Percentiles rank a stretch among this genome's conserved stretches.
Conservation (phyloP, 2,329 filamentous ascomycete genomes). For the Ascocoryne sarcoides region DNA sequence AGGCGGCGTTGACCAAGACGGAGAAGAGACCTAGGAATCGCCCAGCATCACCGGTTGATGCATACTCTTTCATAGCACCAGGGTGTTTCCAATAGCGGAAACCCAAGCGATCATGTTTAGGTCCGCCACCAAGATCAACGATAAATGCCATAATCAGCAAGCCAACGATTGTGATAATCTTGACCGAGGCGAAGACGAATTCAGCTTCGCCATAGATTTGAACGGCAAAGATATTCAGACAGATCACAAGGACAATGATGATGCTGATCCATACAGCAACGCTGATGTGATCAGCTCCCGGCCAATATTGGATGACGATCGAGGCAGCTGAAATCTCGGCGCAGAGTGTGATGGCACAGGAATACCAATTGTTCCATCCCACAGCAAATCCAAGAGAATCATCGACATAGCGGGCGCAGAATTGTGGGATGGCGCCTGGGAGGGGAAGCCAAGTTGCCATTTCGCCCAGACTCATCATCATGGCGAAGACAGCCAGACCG, state of each 20-base stretch:
- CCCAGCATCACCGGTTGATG: constrained; percentile 52
- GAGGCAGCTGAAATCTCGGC: constrained; percentile 43
- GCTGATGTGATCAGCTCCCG: constrained; percentile 22
- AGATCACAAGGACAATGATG: constrained; percentile 30
- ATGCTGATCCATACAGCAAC: constrained; percentile 33
- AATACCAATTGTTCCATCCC: constrained; percentile 37
- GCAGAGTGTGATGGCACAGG: constrained; percentile 27
- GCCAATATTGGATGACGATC: constrained; percentile 42
- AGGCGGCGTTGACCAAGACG: constrained; percentile 39
- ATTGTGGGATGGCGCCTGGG: constrained; percentile 42
- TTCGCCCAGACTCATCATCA: constrained; percentile 43
- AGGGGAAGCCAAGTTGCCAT: constrained; percentile 43
- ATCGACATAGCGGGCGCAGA: constrained; percentile 35
- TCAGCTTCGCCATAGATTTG: constrained; percentile 52
- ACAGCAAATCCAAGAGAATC: constrained; percentile 47
- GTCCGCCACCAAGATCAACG: constrained; percentile 76
- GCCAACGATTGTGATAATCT: constrained; percentile 51
- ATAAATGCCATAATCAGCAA: constrained; percentile 72
- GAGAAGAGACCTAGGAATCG: constrained; percentile 58
- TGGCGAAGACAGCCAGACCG: constrained; percentile 41
- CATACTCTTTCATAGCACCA: constrained; percentile 59
- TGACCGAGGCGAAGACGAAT: constrained; percentile 50
- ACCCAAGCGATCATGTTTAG: constrained; percentile 60
- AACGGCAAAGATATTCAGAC: constrained; percentile 48
- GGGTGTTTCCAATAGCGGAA: constrained; percentile 62